Evolutionary conservation across 2,329 filamentous ascomycete species (phyloP).

Genomic region (Sporothrix dimorphospora): DNA sequence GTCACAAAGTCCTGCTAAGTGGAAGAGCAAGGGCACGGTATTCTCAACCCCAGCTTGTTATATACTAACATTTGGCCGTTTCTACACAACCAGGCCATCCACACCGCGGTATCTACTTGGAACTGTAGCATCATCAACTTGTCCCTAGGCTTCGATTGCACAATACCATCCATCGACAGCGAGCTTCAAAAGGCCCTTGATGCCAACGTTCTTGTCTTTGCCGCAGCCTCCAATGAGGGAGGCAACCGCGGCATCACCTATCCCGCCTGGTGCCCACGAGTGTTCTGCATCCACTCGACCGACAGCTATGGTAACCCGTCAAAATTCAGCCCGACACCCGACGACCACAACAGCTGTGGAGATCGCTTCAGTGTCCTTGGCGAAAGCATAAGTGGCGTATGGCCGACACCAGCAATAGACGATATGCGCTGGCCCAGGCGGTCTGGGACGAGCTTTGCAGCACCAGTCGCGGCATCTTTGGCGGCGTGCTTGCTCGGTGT

Average conservation of each 20-base stretch:
- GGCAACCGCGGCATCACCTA: neutral
- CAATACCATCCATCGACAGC: neutral
- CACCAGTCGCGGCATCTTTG: neutral
- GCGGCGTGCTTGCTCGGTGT: neutral
- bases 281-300: neutral
- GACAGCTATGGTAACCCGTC: neutral
- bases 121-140: neutral
- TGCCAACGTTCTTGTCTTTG: neutral
- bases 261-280: neutral
- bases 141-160: neutral
- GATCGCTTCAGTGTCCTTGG: neutral
- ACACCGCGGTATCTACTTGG: neutral
- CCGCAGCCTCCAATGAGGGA: neutral
- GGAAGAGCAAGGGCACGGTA: too few species aligned
- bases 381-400: neutral
- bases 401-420: neutral
- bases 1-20: too few species aligned
- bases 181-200: neutral
- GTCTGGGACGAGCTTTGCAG: neutral
- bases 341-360: neutral
- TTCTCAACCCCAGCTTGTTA: too few species aligned
- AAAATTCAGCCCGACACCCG: neutral
- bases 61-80: neutral
- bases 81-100: neutral
- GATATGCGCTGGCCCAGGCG: neutral